phyloP scores from a whole-genome alignment of 805 yeast genomes.

The Kuraishia capsulata region DNA sequence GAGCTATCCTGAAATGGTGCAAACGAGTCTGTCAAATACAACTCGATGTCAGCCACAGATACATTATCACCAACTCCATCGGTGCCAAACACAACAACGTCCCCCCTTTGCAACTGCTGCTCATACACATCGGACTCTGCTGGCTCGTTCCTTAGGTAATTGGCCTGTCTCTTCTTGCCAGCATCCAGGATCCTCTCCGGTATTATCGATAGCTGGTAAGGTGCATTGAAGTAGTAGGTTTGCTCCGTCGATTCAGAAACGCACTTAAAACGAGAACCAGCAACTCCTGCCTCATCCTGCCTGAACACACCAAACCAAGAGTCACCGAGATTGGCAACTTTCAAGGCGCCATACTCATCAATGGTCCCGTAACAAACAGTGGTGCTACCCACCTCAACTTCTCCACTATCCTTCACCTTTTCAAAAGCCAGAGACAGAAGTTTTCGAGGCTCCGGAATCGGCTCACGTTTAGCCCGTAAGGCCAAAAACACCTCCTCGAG shows the following conservation, averaged over 20 bases:
- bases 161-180: slow-evolving; percentile 45
- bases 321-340: slow-evolving; percentile 83
- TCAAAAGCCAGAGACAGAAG: slow-evolving; percentile 50
- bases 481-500: slow-evolving; percentile 26
- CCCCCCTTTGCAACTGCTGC: slow-evolving; percentile 61
- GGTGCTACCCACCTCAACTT: slow-evolving; percentile 85
- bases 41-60: slow-evolving; percentile 59
- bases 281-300: slow-evolving; percentile 8
- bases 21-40: slow-evolving; percentile 51
- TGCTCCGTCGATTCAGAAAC: slow-evolving; percentile 66
- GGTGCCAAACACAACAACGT: slow-evolving; percentile 77
- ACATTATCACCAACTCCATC: slow-evolving; percentile 93
- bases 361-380: slow-evolving; percentile 83
- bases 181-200: slow-evolving; percentile 51
- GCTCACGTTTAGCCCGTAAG: slow-evolving; percentile 6
- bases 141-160: slow-evolving; percentile 68
- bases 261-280: slow-evolving; percentile 30
- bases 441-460: slow-evolving; percentile 30
- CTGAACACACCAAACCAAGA: slow-evolving; percentile 91
- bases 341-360: slow-evolving; percentile 39
- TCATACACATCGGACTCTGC: slow-evolving; percentile 54
- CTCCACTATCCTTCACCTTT: slow-evolving; percentile 39
- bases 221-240: slow-evolving; percentile 85
- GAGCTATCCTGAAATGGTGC: slow-evolving; percentile 6
- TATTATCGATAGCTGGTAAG: slow-evolving; percentile 80